Percentiles rank a stretch among this genome's conserved stretches.
Conservation (phyloP, 208 protist genomes). For the Acanthamoeba rhysodes region DNA sequence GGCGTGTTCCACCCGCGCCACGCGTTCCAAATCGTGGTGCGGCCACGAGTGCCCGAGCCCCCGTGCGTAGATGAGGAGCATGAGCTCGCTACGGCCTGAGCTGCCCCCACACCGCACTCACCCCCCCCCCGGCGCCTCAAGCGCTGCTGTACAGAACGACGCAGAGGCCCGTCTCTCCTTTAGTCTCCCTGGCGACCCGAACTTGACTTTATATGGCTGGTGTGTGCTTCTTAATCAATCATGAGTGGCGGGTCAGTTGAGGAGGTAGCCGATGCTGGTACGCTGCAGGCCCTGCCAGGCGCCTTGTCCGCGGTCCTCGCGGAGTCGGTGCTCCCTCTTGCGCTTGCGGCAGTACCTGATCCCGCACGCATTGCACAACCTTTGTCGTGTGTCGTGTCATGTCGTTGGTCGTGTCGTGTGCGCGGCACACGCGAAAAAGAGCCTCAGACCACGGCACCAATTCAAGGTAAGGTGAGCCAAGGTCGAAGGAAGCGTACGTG, state of each 20-base stretch:
- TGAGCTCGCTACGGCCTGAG: neutral
- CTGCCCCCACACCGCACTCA: too few species aligned
- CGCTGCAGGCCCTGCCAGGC: too few species aligned
- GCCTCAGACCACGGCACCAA: neutral
- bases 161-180: too few species aligned
- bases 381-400: neutral
- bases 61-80: neutral
- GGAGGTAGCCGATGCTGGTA: neutral
- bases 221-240: too few species aligned
- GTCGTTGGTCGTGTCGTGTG: neutral
- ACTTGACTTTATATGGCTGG: too few species aligned
- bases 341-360: neutral
- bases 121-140: too few species aligned
- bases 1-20: constrained; percentile 3
- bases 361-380: neutral
- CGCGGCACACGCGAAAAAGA: too few species aligned
- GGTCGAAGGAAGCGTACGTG: neutral
- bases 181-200: too few species aligned
- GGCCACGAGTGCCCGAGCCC: neutral
- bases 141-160: too few species aligned
- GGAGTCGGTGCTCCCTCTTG: neutral
- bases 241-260: neutral
- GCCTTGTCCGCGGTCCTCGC: neutral
- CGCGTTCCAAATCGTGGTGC: neutral
- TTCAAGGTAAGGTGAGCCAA: neutral